Conservation (phyloP, 441 rosid species). For the Mallotus japonicus region DNA sequence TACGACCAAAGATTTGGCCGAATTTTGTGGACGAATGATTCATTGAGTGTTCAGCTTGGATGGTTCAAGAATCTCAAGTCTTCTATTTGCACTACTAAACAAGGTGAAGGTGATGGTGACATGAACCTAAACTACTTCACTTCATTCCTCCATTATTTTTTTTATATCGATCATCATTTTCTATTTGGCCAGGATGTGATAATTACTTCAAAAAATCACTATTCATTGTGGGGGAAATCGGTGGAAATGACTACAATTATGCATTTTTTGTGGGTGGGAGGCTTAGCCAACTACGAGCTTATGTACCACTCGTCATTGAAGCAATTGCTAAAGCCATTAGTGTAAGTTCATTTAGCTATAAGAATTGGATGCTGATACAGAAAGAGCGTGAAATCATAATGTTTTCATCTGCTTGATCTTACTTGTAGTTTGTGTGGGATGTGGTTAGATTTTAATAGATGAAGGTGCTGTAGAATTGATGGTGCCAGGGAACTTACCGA, state of each 20-base stretch:
- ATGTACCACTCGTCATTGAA: conserved; percentile 49
- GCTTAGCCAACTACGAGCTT: conserved; percentile 37
- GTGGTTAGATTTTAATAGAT: conserved; percentile 50
- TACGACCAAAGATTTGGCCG: conserved; percentile 34
- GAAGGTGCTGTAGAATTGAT: conserved; percentile 67
- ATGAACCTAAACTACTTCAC: too few species aligned
- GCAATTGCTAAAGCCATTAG: conserved; percentile 43
- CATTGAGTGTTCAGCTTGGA: conserved; percentile 54
- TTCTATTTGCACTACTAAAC: conserved; percentile 46
- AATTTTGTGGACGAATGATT: conserved; percentile 48
- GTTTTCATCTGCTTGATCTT: too few species aligned
- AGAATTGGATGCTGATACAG: too few species aligned
- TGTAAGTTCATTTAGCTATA: conserved; percentile 32
- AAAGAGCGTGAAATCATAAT: too few species aligned
- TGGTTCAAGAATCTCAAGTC: conserved; percentile 69
- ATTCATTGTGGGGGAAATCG: conserved; percentile 78
- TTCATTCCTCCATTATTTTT: too few species aligned
- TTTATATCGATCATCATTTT: not conserved
- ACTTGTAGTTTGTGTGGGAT: not conserved
- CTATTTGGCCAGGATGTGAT: conserved; percentile 44
- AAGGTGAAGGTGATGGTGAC: conserved; percentile 47
- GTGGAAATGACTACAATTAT: conserved; percentile 79
- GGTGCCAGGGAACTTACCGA: conserved; percentile 68
- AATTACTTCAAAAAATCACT: conserved; percentile 55
- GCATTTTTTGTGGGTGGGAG: conserved; percentile 44